Percentiles rank a stretch among this genome's conserved stretches.
Conservation (phyloP, 164 flowering plant species). For the Vitis rupestris region DNA sequence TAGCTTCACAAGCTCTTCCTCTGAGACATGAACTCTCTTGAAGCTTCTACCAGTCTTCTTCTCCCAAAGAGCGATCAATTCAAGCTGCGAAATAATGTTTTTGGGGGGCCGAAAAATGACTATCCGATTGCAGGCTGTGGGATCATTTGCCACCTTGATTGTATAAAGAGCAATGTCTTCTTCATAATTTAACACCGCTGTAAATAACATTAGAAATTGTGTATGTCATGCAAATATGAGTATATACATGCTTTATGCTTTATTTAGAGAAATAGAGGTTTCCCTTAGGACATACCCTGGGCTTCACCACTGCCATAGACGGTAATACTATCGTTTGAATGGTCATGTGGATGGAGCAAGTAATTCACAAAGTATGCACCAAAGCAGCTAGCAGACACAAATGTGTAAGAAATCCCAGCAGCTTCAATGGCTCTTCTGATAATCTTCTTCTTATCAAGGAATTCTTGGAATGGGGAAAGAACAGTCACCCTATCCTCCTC, state of each 20-base stretch:
- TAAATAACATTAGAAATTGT: neutral
- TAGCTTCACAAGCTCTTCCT: slow-evolving; percentile 19
- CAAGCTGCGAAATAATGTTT: slow-evolving; percentile 34
- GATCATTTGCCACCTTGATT: slow-evolving; percentile 32
- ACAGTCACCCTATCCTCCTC: slow-evolving; percentile 29
- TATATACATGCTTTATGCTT: neutral
- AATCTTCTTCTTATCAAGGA: slow-evolving; percentile 29
- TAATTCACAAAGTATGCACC: slow-evolving; percentile 34
- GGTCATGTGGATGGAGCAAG: slow-evolving; percentile 35
- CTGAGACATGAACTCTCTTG: slow-evolving; percentile 21
- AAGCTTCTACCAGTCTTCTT: slow-evolving; percentile 27
- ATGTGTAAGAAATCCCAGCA: slow-evolving; percentile 36
- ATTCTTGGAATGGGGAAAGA: slow-evolving; percentile 31
- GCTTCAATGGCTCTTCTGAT: slow-evolving; percentile 35
- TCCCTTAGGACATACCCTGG: slow-evolving; percentile 14
- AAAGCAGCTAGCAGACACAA: slow-evolving; percentile 29
- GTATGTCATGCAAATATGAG: neutral
- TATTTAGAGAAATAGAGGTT: neutral
- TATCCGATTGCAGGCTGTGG: slow-evolving; percentile 28
- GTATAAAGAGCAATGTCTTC: slow-evolving; percentile 40
- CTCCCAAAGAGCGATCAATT: slow-evolving; percentile 43
- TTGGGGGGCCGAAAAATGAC: slow-evolving; percentile 27
- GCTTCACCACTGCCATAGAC: slow-evolving; percentile 39
- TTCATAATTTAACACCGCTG: slow-evolving; percentile 40
- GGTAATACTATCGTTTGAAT: slow-evolving; percentile 4